Evolutionary conservation across 2,329 filamentous ascomycete genomes (phyloP), one percentile per base, ranked within the genome.

Genomic region (Emmonsia crescens): DNA sequence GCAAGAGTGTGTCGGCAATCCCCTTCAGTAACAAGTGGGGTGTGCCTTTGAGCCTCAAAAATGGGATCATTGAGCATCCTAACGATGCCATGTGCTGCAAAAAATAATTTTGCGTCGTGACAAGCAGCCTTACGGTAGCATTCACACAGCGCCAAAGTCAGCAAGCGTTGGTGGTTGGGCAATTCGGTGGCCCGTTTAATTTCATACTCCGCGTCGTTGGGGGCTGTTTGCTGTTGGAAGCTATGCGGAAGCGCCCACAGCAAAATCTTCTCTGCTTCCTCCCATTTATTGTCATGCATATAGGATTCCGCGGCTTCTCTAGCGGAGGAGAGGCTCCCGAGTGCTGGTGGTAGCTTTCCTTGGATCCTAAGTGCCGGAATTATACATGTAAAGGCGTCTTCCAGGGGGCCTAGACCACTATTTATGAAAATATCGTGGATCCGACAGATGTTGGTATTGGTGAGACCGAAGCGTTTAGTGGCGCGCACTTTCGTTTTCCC

Each of bases 341-440:
- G 10, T n/a, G n/a, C 55, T 16, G 21, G 6, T 52, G 60, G 60
- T 9, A 62, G 55, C n/a, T 63, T 63, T 44, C 36, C 56, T 38
- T 63, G 55, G n/a, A 55, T 42, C 51, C 48, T 61, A 12, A 63
- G 36, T 9, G 65, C 65, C 0, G 71, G 71, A n/a, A 74, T 61
- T 27, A 72, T 68, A 51, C 72, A 74, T 14, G 73, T 44, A 6
- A 74, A 60, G 27, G 70, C 72, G 59, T 74, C 72, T 52, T 73
- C 70, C 8, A 66, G 62, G 2, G 70, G 67, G 0, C 72, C 73
- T 8, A 74, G 46, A 2, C 58, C 46, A 16, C 60, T 60, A 0
- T 60, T 51, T 21, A 69, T 67, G 48, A 74, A 73, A 19, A 72
- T 42, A 0, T 69, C 66, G 4, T 73, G 64, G 3, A 75, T 55